Evolutionary conservation across 352 stramenopile genomes (phyloP), one percentile per base, ranked within the genome.

Genomic region (Pythium rishiriense): DNA sequence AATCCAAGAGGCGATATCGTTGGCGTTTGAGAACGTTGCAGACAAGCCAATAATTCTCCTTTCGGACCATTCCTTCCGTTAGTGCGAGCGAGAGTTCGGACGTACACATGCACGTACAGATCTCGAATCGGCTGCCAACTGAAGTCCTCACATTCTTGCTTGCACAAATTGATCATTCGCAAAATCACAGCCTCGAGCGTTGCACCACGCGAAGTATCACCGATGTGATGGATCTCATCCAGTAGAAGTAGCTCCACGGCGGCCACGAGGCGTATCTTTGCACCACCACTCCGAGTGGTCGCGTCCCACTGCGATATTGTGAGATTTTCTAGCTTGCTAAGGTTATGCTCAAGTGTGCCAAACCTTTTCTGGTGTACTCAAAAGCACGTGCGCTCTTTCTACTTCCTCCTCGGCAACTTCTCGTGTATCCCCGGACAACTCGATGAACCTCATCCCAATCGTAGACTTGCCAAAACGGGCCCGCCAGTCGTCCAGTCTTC

Each of bases 281-380:
- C 2, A 19, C 33, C 29, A 10, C 52, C 66, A 33, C 47, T 75
- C 22, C 74, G 62, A 22, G 66, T 80, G 3, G 76, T 59, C 3
- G 66, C 58, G 31, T 85, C 74, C 76, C 74, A 85, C 76, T 85
- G 22, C 26, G 22, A 35, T 1, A 52, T 5, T 17, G 55, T 62
- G 55, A 62, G 55, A 33, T 21, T 21, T n/a, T 43, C 37, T n/a
- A n/a, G 35, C 9, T n/a, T 17, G n/a, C 4, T 17, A 17, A 6
- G 14, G 15, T 8, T 43, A 43, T 43, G 14, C 8, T 43, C 12
- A n/a, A 12, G 37, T 43, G 14, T n/a, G n/a, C 21, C 49, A 61
- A 56, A 79, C 77, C 77, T 83, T 82, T 60, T 86, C 77, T 17
- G 77, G 73, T 35, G 75, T 86, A 12, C 59, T 69, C 11, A 86